These are phyloP conservation scores for Dactylorhiza incarnata DNA, from an alignment of 106 monocot genomes.

Conservation along the genomic window DNA sequence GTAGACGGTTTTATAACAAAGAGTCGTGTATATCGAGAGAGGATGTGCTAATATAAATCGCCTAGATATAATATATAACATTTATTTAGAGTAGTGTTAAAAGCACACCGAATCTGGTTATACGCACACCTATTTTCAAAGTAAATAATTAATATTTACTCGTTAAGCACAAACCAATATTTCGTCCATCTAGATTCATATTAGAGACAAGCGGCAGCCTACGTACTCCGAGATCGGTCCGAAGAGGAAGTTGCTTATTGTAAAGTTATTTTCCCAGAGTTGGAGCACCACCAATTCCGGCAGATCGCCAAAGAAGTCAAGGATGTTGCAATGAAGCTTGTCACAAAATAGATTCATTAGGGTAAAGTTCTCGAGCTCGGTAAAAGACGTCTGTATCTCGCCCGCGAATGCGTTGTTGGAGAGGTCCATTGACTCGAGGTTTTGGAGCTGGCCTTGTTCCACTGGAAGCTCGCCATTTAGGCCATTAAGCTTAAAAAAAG, in stretches of 20 bases:
- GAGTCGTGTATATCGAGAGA: no score
- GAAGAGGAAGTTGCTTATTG: constrained; percentile 54
- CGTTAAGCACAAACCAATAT: no score
- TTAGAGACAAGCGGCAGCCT: constrained; percentile 36
- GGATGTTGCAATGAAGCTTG: constrained; percentile 43
- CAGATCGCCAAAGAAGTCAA: constrained; percentile 49
- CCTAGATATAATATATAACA: no score
- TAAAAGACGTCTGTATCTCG: constrained; percentile 28
- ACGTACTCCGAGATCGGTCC: constrained; percentile 39
- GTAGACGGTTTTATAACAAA: no score
- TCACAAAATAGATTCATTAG: constrained; percentile 66
- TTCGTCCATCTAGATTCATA: constrained; percentile 35
- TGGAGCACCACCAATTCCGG: constrained; percentile 60
- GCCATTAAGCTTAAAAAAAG: constrained; percentile 25
- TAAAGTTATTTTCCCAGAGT: constrained; percentile 75
- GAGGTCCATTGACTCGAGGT: constrained; percentile 31
- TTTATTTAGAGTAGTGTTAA: no score
- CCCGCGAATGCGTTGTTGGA: constrained; percentile 36
- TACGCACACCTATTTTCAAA: no score
- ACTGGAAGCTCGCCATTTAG: constrained; percentile 17
- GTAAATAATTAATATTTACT: no score
- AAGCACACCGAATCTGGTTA: no score
- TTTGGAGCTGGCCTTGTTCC: constrained; percentile 20
- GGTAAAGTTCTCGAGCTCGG: constrained; percentile 52
- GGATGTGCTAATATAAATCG: no score